Percentiles rank a stretch among this genome's conserved stretches.
phyloP scores from a whole-genome alignment of 2,329 filamentous ascomycete genomes.

The Claviceps citrina region DNA sequence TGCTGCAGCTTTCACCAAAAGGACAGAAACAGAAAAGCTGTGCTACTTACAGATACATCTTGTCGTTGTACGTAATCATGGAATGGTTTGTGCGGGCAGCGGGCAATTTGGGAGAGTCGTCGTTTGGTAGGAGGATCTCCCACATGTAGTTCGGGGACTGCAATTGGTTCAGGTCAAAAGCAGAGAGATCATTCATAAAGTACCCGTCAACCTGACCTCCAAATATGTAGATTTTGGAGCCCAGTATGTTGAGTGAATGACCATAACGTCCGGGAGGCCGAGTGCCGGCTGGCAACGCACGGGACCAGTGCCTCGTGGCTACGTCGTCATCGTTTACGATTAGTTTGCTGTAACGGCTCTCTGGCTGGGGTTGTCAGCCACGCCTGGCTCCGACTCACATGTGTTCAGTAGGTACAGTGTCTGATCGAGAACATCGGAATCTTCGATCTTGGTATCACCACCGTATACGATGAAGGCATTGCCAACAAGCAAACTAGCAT shows the following conservation, averaged over 20 bases:
- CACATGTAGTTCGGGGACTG: conserved; percentile 84
- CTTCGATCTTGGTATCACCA: conserved; percentile 93
- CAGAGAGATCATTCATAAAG: conserved; percentile 94
- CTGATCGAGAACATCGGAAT: conserved; percentile 80
- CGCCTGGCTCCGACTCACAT: conserved; percentile 44
- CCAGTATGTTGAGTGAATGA: conserved; percentile 88
- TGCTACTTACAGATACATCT: conserved; percentile 67
- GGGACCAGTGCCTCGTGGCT: conserved; percentile 97
- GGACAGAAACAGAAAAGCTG: background rate
- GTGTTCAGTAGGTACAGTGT: conserved; percentile 94
- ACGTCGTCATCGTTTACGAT: conserved; percentile 9
- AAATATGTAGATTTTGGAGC: conserved; percentile 94
- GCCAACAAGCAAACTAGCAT: conserved; percentile 83
- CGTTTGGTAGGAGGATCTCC: conserved; percentile 70
- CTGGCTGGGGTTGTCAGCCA: background rate
- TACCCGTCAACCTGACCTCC: conserved; percentile 93
- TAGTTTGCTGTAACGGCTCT: background rate
- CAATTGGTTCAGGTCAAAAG: conserved; percentile 88
- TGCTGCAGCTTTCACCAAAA: background rate
- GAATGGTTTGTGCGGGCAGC: conserved; percentile 91
- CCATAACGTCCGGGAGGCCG: conserved; percentile 85
- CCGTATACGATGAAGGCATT: conserved; percentile 99
- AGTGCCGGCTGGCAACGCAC: conserved; percentile 73
- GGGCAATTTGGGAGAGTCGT: conserved; percentile 44
- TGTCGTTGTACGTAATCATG: conserved; percentile 81